Percentiles rank a stretch among this genome's conserved stretches.
Evolutionary conservation across 768 basidiomycete genomes (phyloP).

Genomic region (Neoboletus magnificus): DNA sequence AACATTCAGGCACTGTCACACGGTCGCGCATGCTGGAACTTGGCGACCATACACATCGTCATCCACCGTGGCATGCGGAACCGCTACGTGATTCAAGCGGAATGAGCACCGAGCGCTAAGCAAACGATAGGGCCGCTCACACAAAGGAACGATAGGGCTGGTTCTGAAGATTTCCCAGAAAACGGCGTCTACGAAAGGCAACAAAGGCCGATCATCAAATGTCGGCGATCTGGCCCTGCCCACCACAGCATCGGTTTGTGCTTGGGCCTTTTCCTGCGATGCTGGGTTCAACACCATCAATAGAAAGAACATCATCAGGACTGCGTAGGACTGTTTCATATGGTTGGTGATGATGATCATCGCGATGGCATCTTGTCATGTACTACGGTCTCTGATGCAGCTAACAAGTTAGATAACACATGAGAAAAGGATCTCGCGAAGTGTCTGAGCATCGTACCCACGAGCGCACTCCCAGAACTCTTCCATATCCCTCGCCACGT

Average conservation of each 20-base stretch:
- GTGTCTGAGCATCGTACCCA: constrained; percentile 1
- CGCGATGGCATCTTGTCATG: not conserved
- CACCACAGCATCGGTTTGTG: constrained; percentile 4
- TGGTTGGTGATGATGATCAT: not conserved
- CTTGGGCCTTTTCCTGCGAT: constrained; percentile 6
- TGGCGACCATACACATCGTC: constrained; percentile 43
- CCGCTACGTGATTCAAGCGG: not conserved
- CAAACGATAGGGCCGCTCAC: not conserved
- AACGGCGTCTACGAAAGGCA: constrained; percentile 12
- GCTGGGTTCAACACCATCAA: constrained; percentile 6
- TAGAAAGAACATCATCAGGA: constrained; percentile 4
- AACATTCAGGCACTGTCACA: no score
- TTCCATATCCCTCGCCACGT: constrained; percentile 1
- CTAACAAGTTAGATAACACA: not conserved
- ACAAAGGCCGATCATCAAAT: constrained; percentile 1
- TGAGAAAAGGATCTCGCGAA: not conserved
- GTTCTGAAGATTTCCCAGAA: constrained; percentile 1
- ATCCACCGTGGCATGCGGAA: constrained; percentile 31
- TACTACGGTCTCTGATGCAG: not conserved
- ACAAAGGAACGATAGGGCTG: not conserved
- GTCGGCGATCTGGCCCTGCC: constrained; percentile 3
- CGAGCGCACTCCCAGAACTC: constrained; percentile 4
- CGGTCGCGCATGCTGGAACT: no score
- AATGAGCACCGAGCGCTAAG: not conserved
- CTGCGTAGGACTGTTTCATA: not conserved